Base-by-base conservation (phyloP, 208 protist species). In the Wallacemonas sp. region DNA sequence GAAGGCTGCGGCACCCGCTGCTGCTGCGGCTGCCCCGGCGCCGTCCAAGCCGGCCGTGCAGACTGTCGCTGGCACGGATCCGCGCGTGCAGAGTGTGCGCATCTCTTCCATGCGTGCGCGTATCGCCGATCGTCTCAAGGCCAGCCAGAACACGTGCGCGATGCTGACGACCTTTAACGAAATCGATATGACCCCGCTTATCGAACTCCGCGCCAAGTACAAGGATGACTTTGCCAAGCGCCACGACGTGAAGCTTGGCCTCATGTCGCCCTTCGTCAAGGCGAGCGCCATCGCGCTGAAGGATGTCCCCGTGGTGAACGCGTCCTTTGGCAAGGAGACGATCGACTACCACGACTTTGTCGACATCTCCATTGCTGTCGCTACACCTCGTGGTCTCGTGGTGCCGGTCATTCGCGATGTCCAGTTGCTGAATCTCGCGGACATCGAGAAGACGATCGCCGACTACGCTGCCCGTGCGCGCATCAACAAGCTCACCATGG, bases 141-240 rank as follows among this genome's bases (percentile, higher is more conserved):
- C 98, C 12, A 92, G 97, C 41, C 98, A 99, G 85, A 99, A 99
- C 81, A 99, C 97, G 13, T 89, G 87, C 52, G 98, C 98, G 2
- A 97, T 98, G 95, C 92, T 99, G 36, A 99, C 98, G 19, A 99
- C 98, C 29, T 99, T 99, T 88, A 99, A 99, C 69, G 98, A 99
- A 79, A 96, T 99, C 70, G 98, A 99, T 81, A 98, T 98, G 95
- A 97, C 83, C 17, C 88, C 85, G 10, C 80, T 99, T 13, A 98
- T 98, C 32, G 71, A 94, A 63, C 48, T 99, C 69, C 91, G 98
- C 46, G 89, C 93, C 41, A 90, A 96, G 71, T 97, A 98, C 93
- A 98, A 99, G 81, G 98, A 99, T 48, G 92, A 91, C 24, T 99
- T 99, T 71, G 65, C 87, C 39, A 96, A 99, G 85, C 98, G 98